Evolutionary conservation across 2,329 filamentous ascomycete genomes (phyloP), one percentile per base, ranked within the genome.

Genomic region (Aspergillus costaricaensis): DNA sequence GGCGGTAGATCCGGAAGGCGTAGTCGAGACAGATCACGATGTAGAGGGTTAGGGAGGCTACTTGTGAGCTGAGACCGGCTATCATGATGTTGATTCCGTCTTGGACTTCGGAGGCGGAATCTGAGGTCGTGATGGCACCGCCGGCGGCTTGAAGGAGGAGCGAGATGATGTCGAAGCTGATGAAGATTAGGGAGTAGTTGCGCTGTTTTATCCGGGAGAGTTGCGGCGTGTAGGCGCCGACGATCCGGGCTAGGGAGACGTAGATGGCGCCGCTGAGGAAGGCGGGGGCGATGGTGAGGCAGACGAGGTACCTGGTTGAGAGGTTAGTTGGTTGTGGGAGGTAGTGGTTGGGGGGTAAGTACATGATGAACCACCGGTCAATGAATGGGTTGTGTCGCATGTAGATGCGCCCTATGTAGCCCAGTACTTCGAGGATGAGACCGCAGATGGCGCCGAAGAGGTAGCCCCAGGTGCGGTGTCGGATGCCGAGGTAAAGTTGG

Each of bases 141-240:
- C 85, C 85, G 0, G 77, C 74, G 15, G 81, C 82, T 67, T 87
- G 85, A 2, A 87, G 76, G 44, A 85, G 65, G 2, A 87, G 79
- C 9, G 84, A 85, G 61, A 84, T 59, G 49, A 86, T 67, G 70
- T 87, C 85, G 74, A 82, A 86, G 48, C 83, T 80, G 68, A 87
- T 83, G 75, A 87, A 87, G 54, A 73, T 65, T 17, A 63, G 49
- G 7, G 58, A 56, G 41, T 47, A 57, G 12, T 30, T 62, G 17
- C 58, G 51, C 19, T 41, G 41, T 44, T 52, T 49, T 1, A 69
- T 48, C 7, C 58, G 58, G 17, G 48, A 36, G 17, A 62, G 39
- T 14, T 27, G 32, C 43, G 62, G 62, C 47, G 56, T 58, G 36
- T 63, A 65, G 30, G 59, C 57, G 8, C 36, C 32, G n/a, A 68